A percentile compares a stretch with the other conserved stretches of the same genome.
phyloP scores from a whole-genome alignment of 129 eudicot genomes.

The Lactuca sativa region DNA sequence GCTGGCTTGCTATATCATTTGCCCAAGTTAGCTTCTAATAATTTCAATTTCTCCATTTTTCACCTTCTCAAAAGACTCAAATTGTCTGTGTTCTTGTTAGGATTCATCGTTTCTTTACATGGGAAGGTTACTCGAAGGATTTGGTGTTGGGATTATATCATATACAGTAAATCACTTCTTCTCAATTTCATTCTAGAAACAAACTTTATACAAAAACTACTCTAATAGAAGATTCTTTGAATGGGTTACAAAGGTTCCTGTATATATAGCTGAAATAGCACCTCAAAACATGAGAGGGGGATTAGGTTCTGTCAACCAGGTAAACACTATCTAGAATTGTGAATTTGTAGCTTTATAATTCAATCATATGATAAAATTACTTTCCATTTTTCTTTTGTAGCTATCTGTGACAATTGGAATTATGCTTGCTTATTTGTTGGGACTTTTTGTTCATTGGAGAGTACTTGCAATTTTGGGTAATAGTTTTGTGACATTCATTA shows the following conservation, averaged over 20 bases:
- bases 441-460: constrained; percentile 85
- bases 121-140: constrained; percentile 94
- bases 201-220: constrained; percentile 1
- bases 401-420: constrained; percentile 91
- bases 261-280: constrained; percentile 92
- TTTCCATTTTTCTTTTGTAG: constrained; percentile 34
- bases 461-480: constrained; percentile 85
- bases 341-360: neutral
- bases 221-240: constrained; percentile 7
- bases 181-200: constrained; percentile 9
- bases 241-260: constrained; percentile 68
- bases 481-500: neutral
- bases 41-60: neutral
- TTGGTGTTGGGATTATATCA: constrained; percentile 91
- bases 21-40: constrained; percentile 60
- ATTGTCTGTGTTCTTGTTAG: constrained; percentile 30
- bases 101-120: constrained; percentile 82
- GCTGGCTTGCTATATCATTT: constrained; percentile 92
- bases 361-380: neutral
- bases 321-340: constrained; percentile 17
- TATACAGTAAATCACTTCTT: constrained; percentile 51
- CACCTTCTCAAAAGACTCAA: neutral
- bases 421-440: constrained; percentile 79
- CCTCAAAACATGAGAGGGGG: constrained; percentile 94
- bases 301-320: constrained; percentile 94